Base-by-base conservation (phyloP, 495 filamentous ascomycete genomes). In the Stereocaulon alpinum region DNA sequence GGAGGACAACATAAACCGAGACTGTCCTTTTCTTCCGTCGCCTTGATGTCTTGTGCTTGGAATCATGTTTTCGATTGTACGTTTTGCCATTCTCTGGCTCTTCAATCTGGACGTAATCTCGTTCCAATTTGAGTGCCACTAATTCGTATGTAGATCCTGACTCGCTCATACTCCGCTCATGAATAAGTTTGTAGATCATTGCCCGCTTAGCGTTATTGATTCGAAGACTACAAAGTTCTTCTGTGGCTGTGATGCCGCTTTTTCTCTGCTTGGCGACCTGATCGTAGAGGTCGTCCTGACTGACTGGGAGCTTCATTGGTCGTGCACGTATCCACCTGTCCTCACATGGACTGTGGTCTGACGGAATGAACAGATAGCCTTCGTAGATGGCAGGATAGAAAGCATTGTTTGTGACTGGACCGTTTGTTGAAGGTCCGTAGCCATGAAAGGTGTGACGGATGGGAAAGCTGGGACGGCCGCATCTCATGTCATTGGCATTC, bases 141-240 rank as follows among this genome's bases (percentile, higher is more conserved):
- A 59, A 34, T 27, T 49, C 47, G 12, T 50, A 59, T 6, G 37
- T 40, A 9, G 24, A 48, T 20, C 47, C 17, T 10, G 24, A 51
- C 40, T 48, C 49, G 40, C 24, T 42, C 3, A 17, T 22, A 27
- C 40, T 43, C 22, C 56, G 49, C 14, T 59, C 56, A 0, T 30
- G 27, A 22, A 59, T 59, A 9, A 59, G 27, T 3, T 41, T 50
- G n/a, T 43, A 32, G 24, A 59, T 59, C n/a, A 50, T 40, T 20
- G 22, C 45, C 3, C 47, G 56, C 20, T 51, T 59, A 22, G 45
- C 34, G 20, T 49, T 44, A 27, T 59, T 18, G 7, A 52, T 6
- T 37, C 49, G 56, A 15, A 24, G 49, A 9, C 40, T 45, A 22
- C 40, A 48, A 18, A 59, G 45, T 18, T 51, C 56, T 43, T 49